Conservation (phyloP, 192 early-diverging fungal species). For the Chytriomyces confervae region DNA sequence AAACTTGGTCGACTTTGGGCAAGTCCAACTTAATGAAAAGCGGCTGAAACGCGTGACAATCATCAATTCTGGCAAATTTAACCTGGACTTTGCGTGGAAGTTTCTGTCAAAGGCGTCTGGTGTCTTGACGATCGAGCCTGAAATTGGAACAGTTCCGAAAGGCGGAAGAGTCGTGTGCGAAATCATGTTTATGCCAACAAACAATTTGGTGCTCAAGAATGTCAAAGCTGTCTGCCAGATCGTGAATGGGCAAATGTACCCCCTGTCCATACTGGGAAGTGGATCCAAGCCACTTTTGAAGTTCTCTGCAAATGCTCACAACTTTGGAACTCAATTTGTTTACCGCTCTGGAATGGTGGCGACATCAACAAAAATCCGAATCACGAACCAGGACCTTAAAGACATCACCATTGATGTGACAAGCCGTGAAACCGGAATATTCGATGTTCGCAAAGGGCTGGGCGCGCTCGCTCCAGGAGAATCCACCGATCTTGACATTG, state of each 20-base stretch:
- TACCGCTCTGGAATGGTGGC: constrained; percentile 50
- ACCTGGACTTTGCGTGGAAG: constrained; percentile 67
- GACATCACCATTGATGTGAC: constrained; percentile 58
- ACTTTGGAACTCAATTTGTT: constrained; percentile 64
- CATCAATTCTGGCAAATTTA: constrained; percentile 63
- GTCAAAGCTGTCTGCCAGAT: constrained; percentile 59
- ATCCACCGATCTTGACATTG: constrained; percentile 42
- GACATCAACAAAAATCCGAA: constrained; percentile 40
- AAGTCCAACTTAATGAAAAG: constrained; percentile 64
- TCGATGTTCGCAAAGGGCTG: constrained; percentile 49
- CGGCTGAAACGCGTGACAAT: constrained; percentile 54
- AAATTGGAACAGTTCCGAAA: constrained; percentile 58
- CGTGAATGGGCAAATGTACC: constrained; percentile 56
- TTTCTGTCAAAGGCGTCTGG: constrained; percentile 32
- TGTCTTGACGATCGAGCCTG: constrained; percentile 47
- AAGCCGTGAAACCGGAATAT: constrained; percentile 27
- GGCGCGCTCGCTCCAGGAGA: constrained; percentile 50
- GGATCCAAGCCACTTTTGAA: constrained; percentile 54
- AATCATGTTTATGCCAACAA: constrained; percentile 51
- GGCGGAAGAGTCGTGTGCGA: constrained; percentile 60
- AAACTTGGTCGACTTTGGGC: constrained; percentile 63
- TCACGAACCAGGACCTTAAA: constrained; percentile 59
- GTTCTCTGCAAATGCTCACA: constrained; percentile 41
- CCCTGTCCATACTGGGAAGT: constrained; percentile 51
- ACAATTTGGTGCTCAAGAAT: constrained; percentile 44